Evolutionary conservation across 192 early-diverging fungal species (phyloP), one percentile per base, ranked within the genome.

Genomic region (Coemansia sp.): DNA sequence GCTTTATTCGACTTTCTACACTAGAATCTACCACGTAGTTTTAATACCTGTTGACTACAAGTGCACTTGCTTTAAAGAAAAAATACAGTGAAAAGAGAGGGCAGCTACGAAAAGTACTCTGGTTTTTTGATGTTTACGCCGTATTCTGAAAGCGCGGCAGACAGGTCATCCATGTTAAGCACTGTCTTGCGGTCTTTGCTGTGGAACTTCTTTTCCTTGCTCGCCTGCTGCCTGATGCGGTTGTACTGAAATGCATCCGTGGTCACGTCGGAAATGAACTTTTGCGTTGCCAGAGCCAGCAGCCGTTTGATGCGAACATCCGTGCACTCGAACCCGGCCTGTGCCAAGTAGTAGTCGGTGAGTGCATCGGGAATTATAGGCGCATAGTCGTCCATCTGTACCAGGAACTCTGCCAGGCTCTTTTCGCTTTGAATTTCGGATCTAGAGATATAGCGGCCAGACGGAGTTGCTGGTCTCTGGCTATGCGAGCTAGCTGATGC

Each of bases 101-200:
- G 5, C 53, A 55, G 45, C 85, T 72, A 94, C 26, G 89, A 77
- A 78, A 85, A 97, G 80, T 95, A 97, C 20, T 99, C 95, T 9
- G 95, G 97, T 64, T 98, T 99, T 71, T 92, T 94, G 60, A 96
- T 87, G 64, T 95, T 96, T 61, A 99, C 90, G 41, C 97, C 97
- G 62, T 98, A 94, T 71, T 97, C 95, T 0, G 88, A 84, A 39
- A 98, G 75, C 6, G 95, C 97, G 18, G 90, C 88, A 8, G 92
- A 87, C 52, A 99, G 83, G 73, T 98, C 97, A 41, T 99, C 95
- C 88, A 97, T 92, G 16, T 89, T 96, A 44, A 99, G 71, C 15
- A 95, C 92, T 16, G 93, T 93, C 71, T 91, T 93, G 61, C 90
- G 90, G 51, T 93, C 92, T 86, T 77, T 83, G 71, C 59, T 77